Conservation (phyloP, 2,329 filamentous ascomycete species). For the Juglanconis sp. region DNA sequence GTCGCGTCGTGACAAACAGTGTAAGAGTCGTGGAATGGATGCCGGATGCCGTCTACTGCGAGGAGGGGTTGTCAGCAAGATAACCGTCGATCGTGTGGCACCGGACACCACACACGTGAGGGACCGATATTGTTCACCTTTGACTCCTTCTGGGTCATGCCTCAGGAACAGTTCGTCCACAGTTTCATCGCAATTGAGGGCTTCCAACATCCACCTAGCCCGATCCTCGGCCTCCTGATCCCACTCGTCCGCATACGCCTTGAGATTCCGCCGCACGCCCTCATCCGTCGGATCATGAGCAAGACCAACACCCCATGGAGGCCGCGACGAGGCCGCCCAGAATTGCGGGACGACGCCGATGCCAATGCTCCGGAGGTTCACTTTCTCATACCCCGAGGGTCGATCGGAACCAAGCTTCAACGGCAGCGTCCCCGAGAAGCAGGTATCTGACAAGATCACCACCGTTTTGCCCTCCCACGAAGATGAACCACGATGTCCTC, state of each 20-base stretch:
- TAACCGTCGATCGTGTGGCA: background rate
- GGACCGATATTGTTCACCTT: background rate
- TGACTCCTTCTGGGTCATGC: background rate
- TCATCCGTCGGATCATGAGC: constrained; percentile 3
- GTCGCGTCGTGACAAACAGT: constrained; percentile 14
- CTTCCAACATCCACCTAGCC: constrained; percentile 10
- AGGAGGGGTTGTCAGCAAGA: background rate
- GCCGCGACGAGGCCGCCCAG: constrained; percentile 7
- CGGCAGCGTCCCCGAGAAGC: constrained; percentile 3
- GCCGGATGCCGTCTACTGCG: background rate
- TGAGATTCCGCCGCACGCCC: background rate
- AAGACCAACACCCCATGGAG: constrained; percentile 10
- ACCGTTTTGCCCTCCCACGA: constrained; percentile 2
- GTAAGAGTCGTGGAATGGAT: constrained; percentile 10
- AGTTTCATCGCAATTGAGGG: constrained; percentile 8
- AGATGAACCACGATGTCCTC: background rate
- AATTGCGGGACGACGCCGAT: constrained; percentile 10
- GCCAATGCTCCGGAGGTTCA: background rate
- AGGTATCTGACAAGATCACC: constrained; percentile 6
- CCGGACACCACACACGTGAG: background rate
- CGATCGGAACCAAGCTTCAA: background rate
- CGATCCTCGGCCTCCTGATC: constrained; percentile 9
- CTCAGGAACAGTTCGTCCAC: constrained; percentile 9
- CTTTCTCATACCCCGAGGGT: background rate
- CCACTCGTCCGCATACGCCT: constrained; percentile 1